Base-by-base conservation (phyloP, 1,284 basidiomycete genomes). In the Moesziomyces globuligerus region DNA sequence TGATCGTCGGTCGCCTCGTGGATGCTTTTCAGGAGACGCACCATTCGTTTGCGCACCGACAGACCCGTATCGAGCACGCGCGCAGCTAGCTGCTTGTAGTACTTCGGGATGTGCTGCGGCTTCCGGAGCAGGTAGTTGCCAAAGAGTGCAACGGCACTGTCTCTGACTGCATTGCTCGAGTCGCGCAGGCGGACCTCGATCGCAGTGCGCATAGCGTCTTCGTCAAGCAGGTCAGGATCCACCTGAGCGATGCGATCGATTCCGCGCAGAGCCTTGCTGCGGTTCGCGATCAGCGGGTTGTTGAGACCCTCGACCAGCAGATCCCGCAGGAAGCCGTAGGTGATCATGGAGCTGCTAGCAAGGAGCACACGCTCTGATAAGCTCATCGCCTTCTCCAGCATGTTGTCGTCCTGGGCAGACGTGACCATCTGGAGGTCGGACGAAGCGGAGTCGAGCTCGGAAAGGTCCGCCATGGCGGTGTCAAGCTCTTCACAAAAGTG, bases 51-150 rank as follows among this genome's bases (percentile, higher is more conserved):
- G 29, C 96, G 88, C 3, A 99, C 96, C 20, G 89, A 89, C 7
- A 98, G 86, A 5, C 95, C 94, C 37, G 93, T 91, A 80, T 98
- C 95, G 90, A 94, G 71, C 32, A 96, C 91, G 9, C 94, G 90
- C 55, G 91, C 90, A 4, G 90, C 88, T 36, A 99, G 90, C 81
- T 89, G 89, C 37, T 87, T 86, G 78, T 94, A 94, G 83, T 97
- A 96, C 67, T 91, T 88, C 3, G 88, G 87, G 0, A 92, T 91
- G 24, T 96, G 88, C 56, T 90, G 88, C 0, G 92, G 91, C 3
- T 90, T 89, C 57, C 92, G 90, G 24, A 94, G 88, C 83, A 98
- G 89, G 79, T 97, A 96, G 83, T 93, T 95, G 25, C 95, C 94
- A 58, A 98, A 91, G 45, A 98, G 85, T 66, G 96, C 94, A 8